Percentiles rank a stretch among this genome's conserved stretches.
phyloP scores from a whole-genome alignment of 2,329 filamentous ascomycete genomes.

The Colletotrichum sp. region DNA sequence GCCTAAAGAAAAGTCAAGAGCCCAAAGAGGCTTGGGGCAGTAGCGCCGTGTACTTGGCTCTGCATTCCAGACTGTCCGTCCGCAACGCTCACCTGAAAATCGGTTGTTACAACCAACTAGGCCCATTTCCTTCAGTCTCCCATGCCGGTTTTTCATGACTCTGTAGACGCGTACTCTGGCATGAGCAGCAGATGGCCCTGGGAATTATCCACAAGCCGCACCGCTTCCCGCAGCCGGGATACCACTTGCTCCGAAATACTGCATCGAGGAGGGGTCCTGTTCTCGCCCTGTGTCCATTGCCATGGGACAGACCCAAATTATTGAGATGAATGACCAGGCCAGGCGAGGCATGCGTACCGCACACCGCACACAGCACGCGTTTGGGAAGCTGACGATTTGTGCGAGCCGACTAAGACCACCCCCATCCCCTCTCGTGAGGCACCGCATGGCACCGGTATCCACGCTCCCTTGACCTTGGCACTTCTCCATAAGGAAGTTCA shows the following conservation, averaged over 20 bases:
- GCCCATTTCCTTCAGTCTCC: background rate
- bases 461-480: background rate
- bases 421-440: background rate
- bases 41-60: conserved; percentile 4
- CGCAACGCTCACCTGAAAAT: conserved; percentile 10
- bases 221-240: background rate
- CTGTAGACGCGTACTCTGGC: background rate
- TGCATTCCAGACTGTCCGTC: conserved; percentile 2
- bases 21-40: background rate
- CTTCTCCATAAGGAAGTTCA: background rate
- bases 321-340: conserved; percentile 6
- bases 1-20: background rate
- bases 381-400: background rate
- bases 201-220: background rate
- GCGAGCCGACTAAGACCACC: background rate
- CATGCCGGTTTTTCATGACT: background rate
- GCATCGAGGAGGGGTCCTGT: background rate
- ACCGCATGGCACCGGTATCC: background rate
- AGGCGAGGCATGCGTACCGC: background rate
- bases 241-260: background rate
- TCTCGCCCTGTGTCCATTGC: background rate
- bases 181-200: background rate
- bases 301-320: background rate
- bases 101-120: background rate
- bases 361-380: background rate